Percentiles rank a stretch among this genome's conserved stretches.
Conservation (phyloP, 179 eudicot species). For the Corrigiola litoralis region DNA sequence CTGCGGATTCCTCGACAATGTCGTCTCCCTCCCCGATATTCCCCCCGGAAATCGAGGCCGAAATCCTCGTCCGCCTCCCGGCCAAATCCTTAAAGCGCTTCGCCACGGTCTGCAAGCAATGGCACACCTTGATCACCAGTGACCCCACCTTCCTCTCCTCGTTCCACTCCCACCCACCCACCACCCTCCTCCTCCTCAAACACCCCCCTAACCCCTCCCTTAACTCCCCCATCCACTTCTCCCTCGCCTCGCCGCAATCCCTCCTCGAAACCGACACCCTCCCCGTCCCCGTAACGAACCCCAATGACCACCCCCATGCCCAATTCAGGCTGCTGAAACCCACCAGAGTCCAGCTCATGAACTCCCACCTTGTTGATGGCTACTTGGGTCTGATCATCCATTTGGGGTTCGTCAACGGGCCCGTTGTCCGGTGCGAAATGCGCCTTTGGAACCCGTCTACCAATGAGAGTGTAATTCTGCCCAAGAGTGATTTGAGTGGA, state of each 20-base stretch:
- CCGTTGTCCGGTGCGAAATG: background rate
- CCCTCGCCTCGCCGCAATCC: conserved; percentile 5
- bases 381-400: conserved; percentile 19
- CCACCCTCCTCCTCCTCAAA: conserved; percentile 19
- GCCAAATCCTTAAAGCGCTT: conserved; percentile 26
- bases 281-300: too few species aligned
- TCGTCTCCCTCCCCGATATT: conserved; percentile 6
- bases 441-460: conserved; percentile 20
- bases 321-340: too few species aligned
- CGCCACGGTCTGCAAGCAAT: conserved; percentile 19
- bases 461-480: conserved; percentile 8
- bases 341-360: conserved; percentile 14
- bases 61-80: conserved; percentile 25
- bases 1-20: background rate
- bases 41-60: conserved; percentile 15
- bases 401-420: conserved; percentile 2
- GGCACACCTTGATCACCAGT: conserved; percentile 8
- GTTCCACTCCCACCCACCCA: background rate
- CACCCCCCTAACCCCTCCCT: conserved; percentile 11
- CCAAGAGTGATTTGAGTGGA: conserved; percentile 14
- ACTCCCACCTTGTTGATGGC: conserved; percentile 17
- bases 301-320: too few species aligned
- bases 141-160: conserved; percentile 9
- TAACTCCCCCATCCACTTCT: conserved; percentile 13
- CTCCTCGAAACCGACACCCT: background rate